Base-by-base conservation (phyloP, 2,329 filamentous ascomycete species). In the Apiospora saccharicola region DNA sequence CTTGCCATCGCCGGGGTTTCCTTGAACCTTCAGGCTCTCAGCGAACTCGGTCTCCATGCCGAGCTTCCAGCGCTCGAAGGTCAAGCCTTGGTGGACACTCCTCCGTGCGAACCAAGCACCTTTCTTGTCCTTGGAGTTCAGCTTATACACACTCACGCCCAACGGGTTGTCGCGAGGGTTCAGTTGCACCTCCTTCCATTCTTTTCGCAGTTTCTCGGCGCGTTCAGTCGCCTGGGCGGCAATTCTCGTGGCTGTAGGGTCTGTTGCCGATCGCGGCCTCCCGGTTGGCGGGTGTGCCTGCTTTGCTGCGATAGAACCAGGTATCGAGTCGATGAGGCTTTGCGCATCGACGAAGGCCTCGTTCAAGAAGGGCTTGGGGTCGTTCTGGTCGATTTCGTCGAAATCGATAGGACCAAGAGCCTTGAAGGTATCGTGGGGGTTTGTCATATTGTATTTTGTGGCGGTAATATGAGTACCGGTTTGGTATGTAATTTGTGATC, bases 71-170 rank as follows among this genome's bases (percentile, higher is more conserved):
- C 90, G 91, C 26, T 89, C 88, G 80, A 97, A 98, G 0, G 91
- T 86, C 26, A 97, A 81, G 0, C 92, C 93, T 76, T 93, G 90
- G 78, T 98, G 95, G 26, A 97, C 86, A 79, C 94, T 97, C 68
- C 93, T 87, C 71, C 96, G 86, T 34, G 94, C 94, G 82, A 98
- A 98, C 96, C 96, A 98, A 10, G 93, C 88, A 2, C 95, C 96
- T 75, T 92, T 92, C 49, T 94, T 91, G 81, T 98, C 96, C 77
- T 93, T 92, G 2, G 92, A 90, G 0, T 87, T 84, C 73, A 96
- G 87, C 81, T 97, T 97, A 84, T 93, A 98, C 34, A 98, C 90
- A 71, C 86, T 88, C 74, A 98, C 91, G 0, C 88, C 90, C 12
- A 94, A 85, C 0, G 94, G 93, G 78, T 97, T 96, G 26, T 95